Evolutionary conservation across 2,329 filamentous ascomycete genomes (phyloP), one percentile per base, ranked within the genome.

Genomic region (Drechslerella coelobrocha): DNA sequence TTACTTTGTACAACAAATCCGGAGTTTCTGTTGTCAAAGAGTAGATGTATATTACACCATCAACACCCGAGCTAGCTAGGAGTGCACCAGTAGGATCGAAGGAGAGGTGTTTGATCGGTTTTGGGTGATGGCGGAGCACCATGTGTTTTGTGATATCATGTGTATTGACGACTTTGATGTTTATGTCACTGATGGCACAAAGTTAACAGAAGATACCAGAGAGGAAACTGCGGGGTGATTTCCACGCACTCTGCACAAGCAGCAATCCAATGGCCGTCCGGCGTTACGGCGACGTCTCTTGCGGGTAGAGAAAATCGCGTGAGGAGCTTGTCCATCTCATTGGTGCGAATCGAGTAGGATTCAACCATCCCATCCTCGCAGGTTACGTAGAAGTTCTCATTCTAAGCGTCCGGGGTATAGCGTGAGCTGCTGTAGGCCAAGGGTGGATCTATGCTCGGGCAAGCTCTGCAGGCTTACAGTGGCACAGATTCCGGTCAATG

Each of bases 301-400:
- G 97, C 86, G 0, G 94, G 91, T 1, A 97, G 82, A n/a, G 91
- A 88, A 65, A 88, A 90, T 73, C 94, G 88, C 24, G 92, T 84
- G 54, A 99, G 84, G 74, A 95, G 89, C 68, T 88, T 88, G 72
- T 96, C 90, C 80, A 95, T 91, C 26, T 82, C 79, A 76, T 88
- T 88, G 1, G 85, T 86, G 62, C 85, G 83, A 53, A 97, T 84
- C n/a, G 89, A 90, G 81, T 95, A 99, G 75, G 92, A 86, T 82
- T 89, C 96, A 76, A 99, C 91, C n/a, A 89, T 94, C 77, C 95
- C 94, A 80, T 97, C 92, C 79, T 99, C 93, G 19, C 91, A 90
- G 26, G 92, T 94, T 72, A 91, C 87, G 47, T 97, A 86, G 78
- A 97, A 96, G 79, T 90, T 92, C 69, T 89, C 86, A 77, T 93